Evolutionary conservation across 1,139 yeast genomes (phyloP), one percentile per base, ranked within the genome.

Genomic region (Yamadazyma trypodendri): DNA sequence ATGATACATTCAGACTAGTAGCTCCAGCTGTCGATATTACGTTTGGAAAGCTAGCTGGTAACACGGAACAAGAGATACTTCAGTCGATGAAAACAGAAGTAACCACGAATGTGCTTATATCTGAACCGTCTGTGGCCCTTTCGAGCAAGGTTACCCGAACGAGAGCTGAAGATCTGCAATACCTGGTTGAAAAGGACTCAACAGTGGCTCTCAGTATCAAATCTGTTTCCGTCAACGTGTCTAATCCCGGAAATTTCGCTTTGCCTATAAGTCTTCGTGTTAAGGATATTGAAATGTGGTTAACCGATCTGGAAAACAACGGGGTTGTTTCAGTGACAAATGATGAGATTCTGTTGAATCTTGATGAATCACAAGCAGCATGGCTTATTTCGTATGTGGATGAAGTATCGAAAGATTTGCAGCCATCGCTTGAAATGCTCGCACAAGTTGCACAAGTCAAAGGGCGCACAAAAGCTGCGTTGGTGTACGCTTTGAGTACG

Each of bases 401-500:
- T n/a, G 32, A 41, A 2, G 45, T 68, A 7, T 29, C 44, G 2
- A 42, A 40, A 1, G 42, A 50, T 0, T 11, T 68, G 2, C 30
- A 38, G 1, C 58, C 62, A 0, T 57, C 70, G 0, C 14, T 60
- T 0, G 41, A 44, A 2, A 49, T 46, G 21, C 51, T 65, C 34
- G 38, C 49, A 8, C 38, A 46, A 14, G 43, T 50, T 8, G 24
- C 46, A 3, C 35, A 39, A 24, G 28, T 48, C 37, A 24, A 58
- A 48, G 34, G 47, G 40, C 36, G 54, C 41, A 18, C 48, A 35
- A 16, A 51, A 25, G 62, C 64, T 4, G 77, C 75, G 36, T 59
- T 82, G 12, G 62, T 83, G 1, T 77, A 80, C 51, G 65, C 72
- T 28, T 59, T 88, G 16, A 74, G 92, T 0, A 55, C 65, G 21